Conservation (phyloP, 2,329 filamentous ascomycete genomes). For the Dryadomyces sulphureus region DNA sequence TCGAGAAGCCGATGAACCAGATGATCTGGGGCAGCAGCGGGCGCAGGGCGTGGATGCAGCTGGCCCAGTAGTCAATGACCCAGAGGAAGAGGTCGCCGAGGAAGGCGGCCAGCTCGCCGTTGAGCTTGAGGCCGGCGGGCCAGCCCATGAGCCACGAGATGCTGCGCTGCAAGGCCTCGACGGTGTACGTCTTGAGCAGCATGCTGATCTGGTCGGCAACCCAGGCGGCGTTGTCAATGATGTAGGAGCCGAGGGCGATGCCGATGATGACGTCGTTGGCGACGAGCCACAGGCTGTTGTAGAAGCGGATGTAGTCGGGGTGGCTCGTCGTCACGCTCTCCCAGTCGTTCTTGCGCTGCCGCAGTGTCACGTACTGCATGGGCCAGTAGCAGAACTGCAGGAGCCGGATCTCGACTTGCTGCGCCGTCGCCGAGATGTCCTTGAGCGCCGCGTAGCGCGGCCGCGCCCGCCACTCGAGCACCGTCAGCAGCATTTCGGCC, state of each 20-base stretch:
- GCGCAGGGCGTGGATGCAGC: slow-evolving; percentile 62
- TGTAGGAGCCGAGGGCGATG: slow-evolving; percentile 89
- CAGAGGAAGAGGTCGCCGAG: slow-evolving; percentile 90
- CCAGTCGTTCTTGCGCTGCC: slow-evolving; percentile 85
- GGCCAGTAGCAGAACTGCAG: slow-evolving; percentile 99
- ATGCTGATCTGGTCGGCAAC: slow-evolving; percentile 68
- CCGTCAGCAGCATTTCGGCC: slow-evolving; percentile 61
- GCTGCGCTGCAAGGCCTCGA: slow-evolving; percentile 73
- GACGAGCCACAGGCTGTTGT: slow-evolving; percentile 96
- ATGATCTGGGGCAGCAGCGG: slow-evolving; percentile 76
- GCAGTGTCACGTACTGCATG: slow-evolving; percentile 82
- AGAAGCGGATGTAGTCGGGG: slow-evolving; percentile 96
- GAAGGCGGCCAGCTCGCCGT: slow-evolving; percentile 85
- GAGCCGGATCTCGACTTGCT: slow-evolving; percentile 91
- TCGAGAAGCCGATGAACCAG: slow-evolving; percentile 85
- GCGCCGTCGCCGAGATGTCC: slow-evolving; percentile 89
- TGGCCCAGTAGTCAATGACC: slow-evolving; percentile 97
- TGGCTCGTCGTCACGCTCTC: slow-evolving; percentile 90
- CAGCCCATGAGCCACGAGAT: slow-evolving; percentile 94
- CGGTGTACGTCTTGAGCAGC: slow-evolving; percentile 67
- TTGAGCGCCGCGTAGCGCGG: slow-evolving; percentile 76
- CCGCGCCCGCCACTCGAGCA: slow-evolving; percentile 74
- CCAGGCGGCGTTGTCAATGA: slow-evolving; percentile 83
- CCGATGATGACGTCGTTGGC: slow-evolving; percentile 98
- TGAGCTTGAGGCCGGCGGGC: slow-evolving; percentile 89